Evolutionary conservation across 805 yeast genomes (phyloP), one percentile per base, ranked within the genome.

Genomic region (Candida germanica): DNA sequence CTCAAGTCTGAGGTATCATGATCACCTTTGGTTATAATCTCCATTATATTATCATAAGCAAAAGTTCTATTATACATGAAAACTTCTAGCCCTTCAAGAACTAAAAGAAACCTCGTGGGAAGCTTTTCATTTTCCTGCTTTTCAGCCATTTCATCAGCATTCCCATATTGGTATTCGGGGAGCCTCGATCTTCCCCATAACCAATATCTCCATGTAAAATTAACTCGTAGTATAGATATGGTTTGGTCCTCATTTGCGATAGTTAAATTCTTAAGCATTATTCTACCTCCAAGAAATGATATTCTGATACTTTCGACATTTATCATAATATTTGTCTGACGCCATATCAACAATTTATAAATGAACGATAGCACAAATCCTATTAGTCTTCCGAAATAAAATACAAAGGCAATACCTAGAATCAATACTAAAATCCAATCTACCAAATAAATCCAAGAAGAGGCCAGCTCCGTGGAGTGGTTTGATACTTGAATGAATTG

Each of bases 131-230:
- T 79, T 17, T 43, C 53, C n/a, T 59, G 58, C 12, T 40, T 46
- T 10, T 42, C 49, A 16, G 37, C 23, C 10, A 38, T 12, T 21
- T 40, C 44, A 5, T 27, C 45, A 11, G 26, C 54, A 4, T 38
- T 31, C 3, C 29, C 30, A 14, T 50, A 46, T 8, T 49, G 52
- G 33, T 65, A 58, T 24, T 60, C 63, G 2, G 75, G 57, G 15
- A 63, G 46, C 35, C 79, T 55, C 9, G 72, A 65, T 21, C 60
- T 46, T 3, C 66, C 61, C 34, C 87, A 46, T 12, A 65, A 64
- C 98, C 98, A 93, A 56, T 87, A 91, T 42, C 94, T 61, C 98
- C 98, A 93, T 0, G 95, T 85, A 18, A 91, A 53, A 48, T 78
- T 76, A 1, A 91, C 83, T 42, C 81, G 80, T 18, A 85, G 71